phyloP scores from a whole-genome alignment of 169 alveolate species.

The Eimeria praecox region DNA sequence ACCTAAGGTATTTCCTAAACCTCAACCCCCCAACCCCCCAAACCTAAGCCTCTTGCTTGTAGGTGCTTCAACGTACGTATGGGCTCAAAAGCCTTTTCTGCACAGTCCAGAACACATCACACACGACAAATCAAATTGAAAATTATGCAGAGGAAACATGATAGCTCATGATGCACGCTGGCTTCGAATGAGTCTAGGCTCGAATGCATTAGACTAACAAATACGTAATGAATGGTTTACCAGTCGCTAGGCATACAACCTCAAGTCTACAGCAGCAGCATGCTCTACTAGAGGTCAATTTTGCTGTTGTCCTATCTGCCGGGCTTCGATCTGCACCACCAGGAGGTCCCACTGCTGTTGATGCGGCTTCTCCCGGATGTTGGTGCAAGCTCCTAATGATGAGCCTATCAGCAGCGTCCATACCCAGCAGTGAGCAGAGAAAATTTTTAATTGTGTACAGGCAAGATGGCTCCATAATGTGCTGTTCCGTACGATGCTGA shows the following conservation, averaged over 20 bases:
- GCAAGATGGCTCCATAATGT: slow-evolving; percentile 57
- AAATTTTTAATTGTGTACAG: neutral
- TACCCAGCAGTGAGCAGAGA: slow-evolving; percentile 12
- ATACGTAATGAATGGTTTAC: neutral
- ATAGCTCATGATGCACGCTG: neutral
- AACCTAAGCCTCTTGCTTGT: neutral
- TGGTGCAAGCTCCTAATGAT: slow-evolving; percentile 4
- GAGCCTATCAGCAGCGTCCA: slow-evolving; percentile 52
- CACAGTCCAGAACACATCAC: neutral
- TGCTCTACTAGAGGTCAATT: neutral
- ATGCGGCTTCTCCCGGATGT: neutral
- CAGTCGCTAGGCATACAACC: slow-evolving; percentile 63
- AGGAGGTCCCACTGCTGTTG: neutral
- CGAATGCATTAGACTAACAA: neutral
- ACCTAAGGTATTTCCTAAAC: neutral
- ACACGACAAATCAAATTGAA: neutral
- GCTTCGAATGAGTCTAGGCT: neutral
- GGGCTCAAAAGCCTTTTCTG: slow-evolving; percentile 61
- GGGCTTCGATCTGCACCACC: neutral
- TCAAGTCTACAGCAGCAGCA: slow-evolving; percentile 51
- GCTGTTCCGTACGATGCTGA: slow-evolving; percentile 1
- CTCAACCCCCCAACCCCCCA: neutral
- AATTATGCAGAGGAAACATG: neutral
- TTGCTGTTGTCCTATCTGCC: neutral
- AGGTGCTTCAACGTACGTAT: slow-evolving; percentile 2